A percentile compares a stretch with the other conserved stretches of the same genome.
These are phyloP conservation scores for Penicillium silybi DNA, from an alignment of 495 filamentous ascomycete genomes.

Conservation along the genomic window DNA sequence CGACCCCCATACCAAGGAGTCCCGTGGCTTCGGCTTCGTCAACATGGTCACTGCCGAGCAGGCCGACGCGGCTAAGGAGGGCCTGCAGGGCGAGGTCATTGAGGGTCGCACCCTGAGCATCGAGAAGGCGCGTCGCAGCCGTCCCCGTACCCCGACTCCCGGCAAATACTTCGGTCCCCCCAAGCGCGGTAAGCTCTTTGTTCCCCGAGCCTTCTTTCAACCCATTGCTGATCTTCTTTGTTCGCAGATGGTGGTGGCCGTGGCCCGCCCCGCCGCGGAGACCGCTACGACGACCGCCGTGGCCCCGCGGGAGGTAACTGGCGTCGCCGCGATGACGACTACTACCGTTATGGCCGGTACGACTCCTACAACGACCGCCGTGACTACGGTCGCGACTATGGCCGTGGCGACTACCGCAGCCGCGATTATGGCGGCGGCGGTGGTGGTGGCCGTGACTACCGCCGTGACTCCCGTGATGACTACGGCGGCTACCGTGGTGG, in stretches of 20 bases:
- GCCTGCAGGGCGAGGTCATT: constrained; percentile 89
- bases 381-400: constrained; percentile 45
- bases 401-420: constrained; percentile 25
- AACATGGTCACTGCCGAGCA: constrained; percentile 94
- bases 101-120: constrained; percentile 97
- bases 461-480: constrained; percentile 50
- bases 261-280: constrained; percentile 39
- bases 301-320: constrained; percentile 47
- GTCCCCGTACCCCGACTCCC: constrained; percentile 92
- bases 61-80: constrained; percentile 95
- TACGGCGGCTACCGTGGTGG: constrained; percentile 50
- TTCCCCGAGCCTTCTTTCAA: neutral
- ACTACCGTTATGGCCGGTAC: constrained; percentile 56
- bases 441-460: constrained; percentile 47
- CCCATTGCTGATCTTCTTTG: constrained; percentile 18
- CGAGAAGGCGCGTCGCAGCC: constrained; percentile 94
- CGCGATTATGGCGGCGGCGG: constrained; percentile 43
- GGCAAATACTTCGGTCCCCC: constrained; percentile 99
- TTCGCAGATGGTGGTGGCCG: constrained; percentile 49
- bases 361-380: constrained; percentile 38
- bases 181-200: constrained; percentile 75
- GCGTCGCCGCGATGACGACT: constrained; percentile 43
- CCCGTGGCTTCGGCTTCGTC: constrained; percentile 98
- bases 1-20: constrained; percentile 96
- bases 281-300: constrained; percentile 56